These are phyloP conservation scores for Eryngium alpinum DNA, from an alignment of 140 eudicot species.

Conservation along the genomic window DNA sequence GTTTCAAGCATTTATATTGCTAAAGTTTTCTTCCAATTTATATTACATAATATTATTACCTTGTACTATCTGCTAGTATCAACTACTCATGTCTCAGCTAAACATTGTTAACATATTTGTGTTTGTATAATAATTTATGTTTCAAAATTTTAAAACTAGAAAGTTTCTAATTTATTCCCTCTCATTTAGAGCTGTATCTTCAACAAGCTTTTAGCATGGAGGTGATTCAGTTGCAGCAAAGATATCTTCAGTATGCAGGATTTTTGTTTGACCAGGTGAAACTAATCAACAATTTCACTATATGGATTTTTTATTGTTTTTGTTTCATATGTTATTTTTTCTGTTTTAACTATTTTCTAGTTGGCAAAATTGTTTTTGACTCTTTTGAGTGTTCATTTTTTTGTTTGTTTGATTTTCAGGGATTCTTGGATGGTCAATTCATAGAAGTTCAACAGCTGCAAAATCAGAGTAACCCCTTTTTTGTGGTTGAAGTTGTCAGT, in stretches of 20 bases:
- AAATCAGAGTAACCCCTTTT: slow-evolving; percentile 69
- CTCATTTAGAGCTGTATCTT: background rate
- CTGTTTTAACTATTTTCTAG: background rate
- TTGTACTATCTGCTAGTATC: no score
- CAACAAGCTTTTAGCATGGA: no score
- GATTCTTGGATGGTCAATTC: slow-evolving; percentile 56
- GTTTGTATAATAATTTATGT: no score
- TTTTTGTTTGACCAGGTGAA: no score
- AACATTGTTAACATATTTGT: no score
- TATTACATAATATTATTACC: no score
- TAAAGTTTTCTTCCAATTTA: background rate
- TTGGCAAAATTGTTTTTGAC: background rate
- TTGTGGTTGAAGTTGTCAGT: slow-evolving; percentile 63
- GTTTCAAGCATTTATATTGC: background rate
- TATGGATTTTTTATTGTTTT: no score
- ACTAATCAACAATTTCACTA: no score
- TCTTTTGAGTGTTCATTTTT: slow-evolving; percentile 10
- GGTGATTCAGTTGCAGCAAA: no score
- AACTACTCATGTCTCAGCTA: no score
- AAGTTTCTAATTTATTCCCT: background rate
- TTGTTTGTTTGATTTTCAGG: slow-evolving; percentile 25
- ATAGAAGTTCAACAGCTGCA: slow-evolving; percentile 60
- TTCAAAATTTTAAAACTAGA: background rate
- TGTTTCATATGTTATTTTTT: no score
- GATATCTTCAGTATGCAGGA: no score